Percentiles rank a stretch among this genome's conserved stretches.
These are phyloP conservation scores for Crepidotus variabilis DNA, from an alignment of 768 basidiomycete species.

Conservation along the genomic window DNA sequence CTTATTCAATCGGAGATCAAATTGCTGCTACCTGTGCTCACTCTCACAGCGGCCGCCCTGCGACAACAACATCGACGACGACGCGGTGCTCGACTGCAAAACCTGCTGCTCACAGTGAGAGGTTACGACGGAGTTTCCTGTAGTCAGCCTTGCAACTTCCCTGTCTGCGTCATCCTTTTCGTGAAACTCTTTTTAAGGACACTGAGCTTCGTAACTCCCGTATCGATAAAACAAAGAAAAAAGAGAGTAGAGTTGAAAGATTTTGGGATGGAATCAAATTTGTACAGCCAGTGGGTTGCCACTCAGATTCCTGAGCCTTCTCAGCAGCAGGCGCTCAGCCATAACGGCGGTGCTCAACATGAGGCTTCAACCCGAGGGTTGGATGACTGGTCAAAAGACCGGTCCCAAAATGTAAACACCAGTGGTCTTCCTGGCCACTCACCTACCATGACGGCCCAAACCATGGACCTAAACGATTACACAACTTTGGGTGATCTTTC, in stretches of 20 bases:
- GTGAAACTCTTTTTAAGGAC: neutral
- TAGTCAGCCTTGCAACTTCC: neutral
- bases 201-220: neutral
- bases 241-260: conserved; percentile 20
- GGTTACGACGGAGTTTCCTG: neutral
- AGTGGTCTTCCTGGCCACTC: conserved; percentile 11
- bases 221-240: conserved; percentile 21
- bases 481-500: conserved; percentile 34
- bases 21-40: conserved; percentile 16
- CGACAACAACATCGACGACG: conserved; percentile 5
- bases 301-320: conserved; percentile 30
- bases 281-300: conserved; percentile 43
- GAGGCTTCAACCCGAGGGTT: conserved; percentile 9
- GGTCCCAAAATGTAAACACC: conserved; percentile 21
- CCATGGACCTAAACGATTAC: conserved; percentile 41
- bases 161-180: neutral
- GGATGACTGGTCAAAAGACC: conserved; percentile 47
- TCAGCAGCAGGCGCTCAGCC: conserved; percentile 26
- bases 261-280: conserved; percentile 36
- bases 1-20: conserved; percentile 27
- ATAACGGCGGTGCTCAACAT: conserved; percentile 9
- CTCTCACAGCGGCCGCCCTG: neutral
- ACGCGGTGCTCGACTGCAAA: neutral
- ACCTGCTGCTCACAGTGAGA: neutral
- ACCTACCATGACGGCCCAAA: conserved; percentile 19